Conservation (phyloP, 1,139 yeast species). For the Candida sojae region DNA sequence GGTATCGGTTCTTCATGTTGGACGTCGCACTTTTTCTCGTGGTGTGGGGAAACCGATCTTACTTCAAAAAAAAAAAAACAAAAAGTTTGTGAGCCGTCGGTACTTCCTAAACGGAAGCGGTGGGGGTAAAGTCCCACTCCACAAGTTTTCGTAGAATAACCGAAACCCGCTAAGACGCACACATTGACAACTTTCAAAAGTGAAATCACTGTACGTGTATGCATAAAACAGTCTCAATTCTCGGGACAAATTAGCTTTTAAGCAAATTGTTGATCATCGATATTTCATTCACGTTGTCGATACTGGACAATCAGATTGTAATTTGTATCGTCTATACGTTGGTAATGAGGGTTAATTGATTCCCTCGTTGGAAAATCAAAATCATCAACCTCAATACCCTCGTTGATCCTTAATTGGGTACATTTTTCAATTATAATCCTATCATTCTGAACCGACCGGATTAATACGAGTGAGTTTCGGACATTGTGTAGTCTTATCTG, state of each 20-base stretch:
- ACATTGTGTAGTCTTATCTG: conserved; percentile 43
- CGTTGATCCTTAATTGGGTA: conserved; percentile 13
- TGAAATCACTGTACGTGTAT: too few species aligned
- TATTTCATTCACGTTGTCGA: neutral
- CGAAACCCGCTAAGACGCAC: too few species aligned
- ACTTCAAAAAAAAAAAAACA: neutral
- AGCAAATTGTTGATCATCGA: neutral
- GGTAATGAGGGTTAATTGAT: conserved; percentile 18
- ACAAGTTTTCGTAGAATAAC: too few species aligned
- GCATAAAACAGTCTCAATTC: too few species aligned
- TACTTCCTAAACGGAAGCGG: neutral
- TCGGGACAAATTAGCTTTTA: neutral
- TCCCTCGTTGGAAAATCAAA: conserved; percentile 15
- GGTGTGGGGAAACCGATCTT: neutral
- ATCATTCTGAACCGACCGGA: conserved; percentile 23
- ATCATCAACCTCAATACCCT: conserved; percentile 13
- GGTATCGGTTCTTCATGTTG: too few species aligned
- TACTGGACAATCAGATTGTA: neutral
- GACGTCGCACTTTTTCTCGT: neutral
- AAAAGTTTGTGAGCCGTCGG: neutral
- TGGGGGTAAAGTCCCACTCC: too few species aligned
- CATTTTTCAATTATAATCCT: conserved; percentile 40
- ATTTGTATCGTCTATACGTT: conserved; percentile 9
- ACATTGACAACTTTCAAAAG: too few species aligned
- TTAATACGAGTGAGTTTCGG: conserved; percentile 19